phyloP scores from a whole-genome alignment of 768 basidiomycete genomes.

The Mycena maculata region DNA sequence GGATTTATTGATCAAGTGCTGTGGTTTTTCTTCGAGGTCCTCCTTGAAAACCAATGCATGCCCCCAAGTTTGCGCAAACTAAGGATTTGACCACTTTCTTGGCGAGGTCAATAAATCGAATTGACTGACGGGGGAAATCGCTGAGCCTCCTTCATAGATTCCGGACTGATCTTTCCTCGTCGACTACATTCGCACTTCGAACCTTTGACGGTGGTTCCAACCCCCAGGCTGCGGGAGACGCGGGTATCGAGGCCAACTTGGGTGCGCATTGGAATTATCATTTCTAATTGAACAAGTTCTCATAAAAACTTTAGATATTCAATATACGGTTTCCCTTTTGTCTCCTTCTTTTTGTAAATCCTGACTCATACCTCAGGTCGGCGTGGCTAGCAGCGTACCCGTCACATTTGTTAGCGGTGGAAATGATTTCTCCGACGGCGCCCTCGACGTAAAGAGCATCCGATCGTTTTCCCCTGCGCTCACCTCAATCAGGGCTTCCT shows the following conservation, averaged over 20 bases:
- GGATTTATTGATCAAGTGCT: slow-evolving; percentile 35
- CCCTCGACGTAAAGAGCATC: slow-evolving; percentile 33
- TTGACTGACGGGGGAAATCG: too few species aligned
- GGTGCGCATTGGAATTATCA: slow-evolving; percentile 1
- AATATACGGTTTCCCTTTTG: too few species aligned
- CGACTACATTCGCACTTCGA: slow-evolving; percentile 48
- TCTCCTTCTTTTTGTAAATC: too few species aligned
- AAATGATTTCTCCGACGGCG: slow-evolving; percentile 42
- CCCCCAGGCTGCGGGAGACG: slow-evolving; percentile 41
- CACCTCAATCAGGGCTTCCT: slow-evolving; percentile 40
- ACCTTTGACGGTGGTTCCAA: slow-evolving; percentile 52
- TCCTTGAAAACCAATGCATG: not conserved
- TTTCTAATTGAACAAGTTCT: not conserved
- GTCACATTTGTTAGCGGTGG: slow-evolving; percentile 49
- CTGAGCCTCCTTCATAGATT: slow-evolving; percentile 15
- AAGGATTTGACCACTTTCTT: slow-evolving; percentile 44
- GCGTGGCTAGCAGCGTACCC: slow-evolving; percentile 49
- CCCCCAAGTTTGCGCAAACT: slow-evolving; percentile 45
- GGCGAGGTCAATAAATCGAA: slow-evolving; percentile 16
- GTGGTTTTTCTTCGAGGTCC: not conserved
- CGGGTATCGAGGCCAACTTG: slow-evolving; percentile 50
- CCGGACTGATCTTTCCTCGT: slow-evolving; percentile 45
- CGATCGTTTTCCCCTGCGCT: not conserved
- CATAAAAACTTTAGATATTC: slow-evolving; percentile 43
- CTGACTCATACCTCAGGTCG: too few species aligned